These are phyloP conservation scores for Naganishia sp. DNA, from an alignment of 1,284 basidiomycete species.

Conservation along the genomic window DNA sequence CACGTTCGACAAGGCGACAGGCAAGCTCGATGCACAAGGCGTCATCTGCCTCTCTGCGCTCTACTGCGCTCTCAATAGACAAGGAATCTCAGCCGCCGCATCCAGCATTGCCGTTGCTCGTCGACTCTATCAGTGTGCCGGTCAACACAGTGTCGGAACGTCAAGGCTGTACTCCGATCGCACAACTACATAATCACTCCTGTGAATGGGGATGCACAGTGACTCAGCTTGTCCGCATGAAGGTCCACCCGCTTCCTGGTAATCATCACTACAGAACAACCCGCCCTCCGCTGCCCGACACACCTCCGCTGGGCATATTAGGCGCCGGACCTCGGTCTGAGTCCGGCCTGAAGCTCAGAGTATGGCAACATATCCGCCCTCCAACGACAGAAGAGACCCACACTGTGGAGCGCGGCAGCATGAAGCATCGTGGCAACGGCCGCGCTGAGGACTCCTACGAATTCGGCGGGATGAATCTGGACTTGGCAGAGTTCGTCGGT, in stretches of 20 bases:
- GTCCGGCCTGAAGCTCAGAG: slow-evolving; percentile 43
- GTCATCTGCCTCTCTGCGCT: slow-evolving; percentile 2
- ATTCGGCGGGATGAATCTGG: slow-evolving; percentile 51
- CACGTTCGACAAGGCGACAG: slow-evolving; percentile 14
- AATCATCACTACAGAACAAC: slow-evolving; percentile 7
- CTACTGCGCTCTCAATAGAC: neutral
- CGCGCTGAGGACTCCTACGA: slow-evolving; percentile 22
- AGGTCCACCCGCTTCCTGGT: slow-evolving; percentile 34
- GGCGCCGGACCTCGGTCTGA: slow-evolving; percentile 46
- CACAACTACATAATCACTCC: slow-evolving; percentile 40
- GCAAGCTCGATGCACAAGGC: slow-evolving; percentile 11
- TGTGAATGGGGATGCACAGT: slow-evolving; percentile 49
- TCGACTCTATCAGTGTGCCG: slow-evolving; percentile 12
- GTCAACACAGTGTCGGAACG: slow-evolving; percentile 30
- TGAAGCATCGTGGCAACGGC: slow-evolving; percentile 16
- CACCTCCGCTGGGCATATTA: slow-evolving; percentile 38
- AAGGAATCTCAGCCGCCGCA: neutral
- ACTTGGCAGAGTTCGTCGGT: slow-evolving; percentile 51
- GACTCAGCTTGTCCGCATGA: slow-evolving; percentile 44
- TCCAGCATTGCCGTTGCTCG: neutral
- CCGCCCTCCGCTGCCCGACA: slow-evolving; percentile 15
- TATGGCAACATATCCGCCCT: slow-evolving; percentile 38
- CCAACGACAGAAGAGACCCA: slow-evolving; percentile 16
- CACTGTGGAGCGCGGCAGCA: neutral
- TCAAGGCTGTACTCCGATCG: slow-evolving; percentile 44